Conservation (phyloP, 306 rosid genomes). For the Dicorynia guianensis region DNA sequence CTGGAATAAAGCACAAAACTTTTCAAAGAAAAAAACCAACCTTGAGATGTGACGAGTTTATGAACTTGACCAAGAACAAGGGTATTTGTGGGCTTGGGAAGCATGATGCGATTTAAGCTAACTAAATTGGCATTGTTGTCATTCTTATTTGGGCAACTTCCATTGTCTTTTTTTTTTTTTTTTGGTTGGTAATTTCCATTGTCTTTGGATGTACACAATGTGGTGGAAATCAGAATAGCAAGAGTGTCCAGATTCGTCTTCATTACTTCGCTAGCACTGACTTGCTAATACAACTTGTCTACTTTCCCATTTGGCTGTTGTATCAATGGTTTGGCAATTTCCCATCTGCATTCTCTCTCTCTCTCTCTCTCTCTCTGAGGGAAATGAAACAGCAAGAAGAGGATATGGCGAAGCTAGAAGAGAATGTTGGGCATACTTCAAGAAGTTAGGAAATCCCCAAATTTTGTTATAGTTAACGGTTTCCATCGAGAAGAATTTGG, state of each 20-base stretch:
- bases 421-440: no score
- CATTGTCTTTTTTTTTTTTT: no score
- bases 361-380: no score
- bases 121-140: slow-evolving; percentile 34
- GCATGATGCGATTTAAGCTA: slow-evolving; percentile 68
- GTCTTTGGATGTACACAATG: slow-evolving; percentile 47
- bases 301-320: slow-evolving; percentile 70
- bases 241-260: slow-evolving; percentile 74
- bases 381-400: no score
- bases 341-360: slow-evolving; percentile 56
- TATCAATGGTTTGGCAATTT: slow-evolving; percentile 65
- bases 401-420: no score
- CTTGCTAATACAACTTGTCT: slow-evolving; percentile 59
- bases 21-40: slow-evolving; percentile 37
- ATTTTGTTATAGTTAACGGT: no score
- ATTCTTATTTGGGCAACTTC: background rate
- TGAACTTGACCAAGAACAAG: slow-evolving; percentile 72
- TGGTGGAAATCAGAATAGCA: slow-evolving; percentile 70
- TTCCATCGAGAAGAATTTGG: no score
- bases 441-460: no score
- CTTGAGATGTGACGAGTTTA: slow-evolving; percentile 65
- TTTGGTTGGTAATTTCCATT: no score
- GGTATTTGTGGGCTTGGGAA: slow-evolving; percentile 60
- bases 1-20: background rate
- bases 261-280: slow-evolving; percentile 65